Percentiles rank a stretch among this genome's conserved stretches.
phyloP scores from a whole-genome alignment of 768 basidiomycete species.

The Trametes gibbosa region DNA sequence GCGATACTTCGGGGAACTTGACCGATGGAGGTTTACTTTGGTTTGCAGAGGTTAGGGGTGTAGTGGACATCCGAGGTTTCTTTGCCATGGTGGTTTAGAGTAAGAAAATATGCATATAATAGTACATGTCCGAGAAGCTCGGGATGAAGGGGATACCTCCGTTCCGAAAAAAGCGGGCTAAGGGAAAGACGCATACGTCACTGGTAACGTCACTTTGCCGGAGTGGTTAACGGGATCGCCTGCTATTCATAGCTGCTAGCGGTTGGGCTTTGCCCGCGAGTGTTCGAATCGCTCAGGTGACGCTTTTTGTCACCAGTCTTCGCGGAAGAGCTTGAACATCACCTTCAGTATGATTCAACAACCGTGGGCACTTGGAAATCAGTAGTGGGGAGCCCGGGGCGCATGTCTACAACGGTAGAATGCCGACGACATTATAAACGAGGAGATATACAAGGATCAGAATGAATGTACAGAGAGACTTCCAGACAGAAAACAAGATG shows the following conservation, averaged over 20 bases:
- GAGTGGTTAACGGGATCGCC: constrained; percentile 79
- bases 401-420: too few relatives aligned
- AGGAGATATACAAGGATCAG: not conserved
- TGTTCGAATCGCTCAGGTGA: constrained; percentile 64
- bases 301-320: constrained; percentile 45
- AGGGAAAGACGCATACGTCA: not conserved
- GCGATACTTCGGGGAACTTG: constrained; percentile 43
- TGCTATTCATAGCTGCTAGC: constrained; percentile 41
- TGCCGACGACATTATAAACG: too few relatives aligned
- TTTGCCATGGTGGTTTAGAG: constrained; percentile 5
- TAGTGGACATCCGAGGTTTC: not conserved
- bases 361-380: too few relatives aligned
- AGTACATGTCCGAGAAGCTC: not conserved
- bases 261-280: constrained; percentile 62
- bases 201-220: constrained; percentile 74
- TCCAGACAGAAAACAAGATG: not conserved
- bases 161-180: not conserved
- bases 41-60: not conserved
- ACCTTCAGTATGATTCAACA: too few relatives aligned
- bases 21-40: not conserved
- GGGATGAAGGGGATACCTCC: not conserved
- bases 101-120: not conserved
- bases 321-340: too few relatives aligned
- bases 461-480: not conserved
- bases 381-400: too few relatives aligned